phyloP scores from a whole-genome alignment of 441 rosid genomes.

The Gossypium trilobum region DNA sequence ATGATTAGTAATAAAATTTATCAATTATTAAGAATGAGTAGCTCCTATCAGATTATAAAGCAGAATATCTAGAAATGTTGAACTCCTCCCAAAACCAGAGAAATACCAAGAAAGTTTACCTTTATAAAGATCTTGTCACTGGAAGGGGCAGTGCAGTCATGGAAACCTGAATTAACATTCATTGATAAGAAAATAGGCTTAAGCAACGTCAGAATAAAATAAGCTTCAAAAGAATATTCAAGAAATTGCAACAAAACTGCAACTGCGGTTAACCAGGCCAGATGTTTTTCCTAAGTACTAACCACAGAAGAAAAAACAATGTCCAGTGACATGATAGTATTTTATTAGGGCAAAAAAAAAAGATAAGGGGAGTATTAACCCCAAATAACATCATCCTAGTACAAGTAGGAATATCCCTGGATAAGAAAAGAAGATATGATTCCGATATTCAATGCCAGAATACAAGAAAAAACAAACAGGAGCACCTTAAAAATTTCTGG shows the following conservation, averaged over 20 bases:
- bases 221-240: background rate
- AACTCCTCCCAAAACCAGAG: background rate
- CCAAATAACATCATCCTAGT: background rate
- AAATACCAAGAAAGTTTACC: conserved; percentile 32
- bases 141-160: conserved; percentile 27
- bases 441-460: background rate
- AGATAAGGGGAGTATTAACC: background rate
- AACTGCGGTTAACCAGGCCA: background rate
- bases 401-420: background rate
- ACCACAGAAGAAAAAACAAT: background rate
- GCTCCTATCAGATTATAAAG: background rate
- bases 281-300: background rate
- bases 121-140: conserved; percentile 39
- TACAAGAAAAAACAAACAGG: background rate
- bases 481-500: background rate
- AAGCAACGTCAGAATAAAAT: background rate
- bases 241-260: background rate
- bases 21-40: background rate
- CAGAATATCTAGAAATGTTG: background rate
- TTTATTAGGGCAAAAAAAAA: background rate
- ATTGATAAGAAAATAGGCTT: conserved; percentile 22
- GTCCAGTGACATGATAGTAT: background rate
- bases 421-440: background rate
- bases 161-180: conserved; percentile 45
- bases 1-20: background rate